phyloP scores from a whole-genome alignment of 805 yeast genomes.

The Dipodascus albidus region DNA sequence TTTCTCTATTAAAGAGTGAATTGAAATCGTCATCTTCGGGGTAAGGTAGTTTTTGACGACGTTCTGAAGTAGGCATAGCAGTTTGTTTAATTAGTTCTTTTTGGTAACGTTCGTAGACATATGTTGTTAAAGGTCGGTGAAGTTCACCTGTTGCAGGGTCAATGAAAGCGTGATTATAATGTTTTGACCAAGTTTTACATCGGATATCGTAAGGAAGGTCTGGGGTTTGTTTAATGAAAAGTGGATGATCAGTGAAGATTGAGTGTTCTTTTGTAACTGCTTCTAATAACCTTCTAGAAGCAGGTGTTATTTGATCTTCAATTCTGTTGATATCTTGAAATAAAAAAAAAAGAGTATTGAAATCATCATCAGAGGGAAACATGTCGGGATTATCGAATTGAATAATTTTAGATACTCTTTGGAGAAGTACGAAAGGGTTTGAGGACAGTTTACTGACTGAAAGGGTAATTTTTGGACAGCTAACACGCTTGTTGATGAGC shows the following conservation, averaged over 20 bases:
- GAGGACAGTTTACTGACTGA: conserved; percentile 35
- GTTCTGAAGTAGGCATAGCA: conserved; percentile 17
- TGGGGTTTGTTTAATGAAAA: conserved; percentile 15
- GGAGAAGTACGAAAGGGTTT: conserved; percentile 47
- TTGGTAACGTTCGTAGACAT: conserved; percentile 21
- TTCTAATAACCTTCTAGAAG: conserved; percentile 48
- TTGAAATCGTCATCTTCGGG: conserved; percentile 25
- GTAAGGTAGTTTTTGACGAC: conserved; percentile 20
- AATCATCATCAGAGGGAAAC: conserved; percentile 69
- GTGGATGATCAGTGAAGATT: conserved; percentile 15
- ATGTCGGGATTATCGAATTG: conserved; percentile 58
- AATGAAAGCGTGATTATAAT: conserved; percentile 19
- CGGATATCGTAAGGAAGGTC: conserved; percentile 15
- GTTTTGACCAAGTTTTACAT: conserved; percentile 20
- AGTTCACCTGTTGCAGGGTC: conserved; percentile 20
- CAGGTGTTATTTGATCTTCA: conserved; percentile 50
- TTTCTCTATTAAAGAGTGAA: conserved; percentile 5
- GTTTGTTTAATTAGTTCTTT: conserved; percentile 20
- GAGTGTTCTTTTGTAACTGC: conserved; percentile 25
- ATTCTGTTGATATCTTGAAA: conserved; percentile 47
- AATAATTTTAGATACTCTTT: conserved; percentile 45
- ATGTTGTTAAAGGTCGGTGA: conserved; percentile 17
- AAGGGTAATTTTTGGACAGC: conserved; percentile 53
- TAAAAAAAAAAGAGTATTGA: conserved; percentile 57
- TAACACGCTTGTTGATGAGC: conserved; percentile 31